Evolutionary conservation across 768 basidiomycete species (phyloP), one percentile per base, ranked within the genome.

Genomic region (Leccinum variicolor): DNA sequence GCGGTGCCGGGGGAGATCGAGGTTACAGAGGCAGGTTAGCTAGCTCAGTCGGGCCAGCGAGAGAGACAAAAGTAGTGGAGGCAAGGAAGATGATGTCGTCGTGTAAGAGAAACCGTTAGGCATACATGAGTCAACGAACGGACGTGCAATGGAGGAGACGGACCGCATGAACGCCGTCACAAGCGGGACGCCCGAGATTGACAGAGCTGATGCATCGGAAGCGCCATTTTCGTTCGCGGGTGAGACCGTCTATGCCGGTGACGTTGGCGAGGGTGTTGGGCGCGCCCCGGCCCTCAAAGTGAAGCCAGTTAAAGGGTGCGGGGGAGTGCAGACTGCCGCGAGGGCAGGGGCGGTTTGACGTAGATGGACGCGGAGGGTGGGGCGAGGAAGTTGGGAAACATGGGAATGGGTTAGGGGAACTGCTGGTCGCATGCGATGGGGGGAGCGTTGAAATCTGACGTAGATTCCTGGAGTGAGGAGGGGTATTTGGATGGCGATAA

Each of bases 261-360:
- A 29, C 3, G 0, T 29, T 11, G 29, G 77, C 85, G 26, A 90
- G 72, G 5, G 90, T 93, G 11, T 88, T 91, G 71, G 88, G 90
- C 31, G 89, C 84, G 0, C 83, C 87, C 3, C 91, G 77, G 4
- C 90, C 91, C 64, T 93, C 91, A 58, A 92, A 89, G 65, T 93
- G 90, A 6, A 94, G 73, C 89, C 91, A 92, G 62, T 93, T 89
- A 53, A 93, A 89, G 0, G 91, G 90, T 0, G 90, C 89, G 0
- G 86, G 85, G 50, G 83, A 86, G 59, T 81, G 79, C 8, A 79
- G 76, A 55, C 78, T 54, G 59, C 13, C 59, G 64, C 11, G 59
- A 7, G 3, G 50, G 25, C 1, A 54, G 45, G 0, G 70, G 33
- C 75, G 74, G 17, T 72, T 62, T 5, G 73, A 62, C 45, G 73